These are phyloP conservation scores for Phytopythium boreale DNA, from an alignment of 352 stramenopile species.

Conservation along the genomic window DNA sequence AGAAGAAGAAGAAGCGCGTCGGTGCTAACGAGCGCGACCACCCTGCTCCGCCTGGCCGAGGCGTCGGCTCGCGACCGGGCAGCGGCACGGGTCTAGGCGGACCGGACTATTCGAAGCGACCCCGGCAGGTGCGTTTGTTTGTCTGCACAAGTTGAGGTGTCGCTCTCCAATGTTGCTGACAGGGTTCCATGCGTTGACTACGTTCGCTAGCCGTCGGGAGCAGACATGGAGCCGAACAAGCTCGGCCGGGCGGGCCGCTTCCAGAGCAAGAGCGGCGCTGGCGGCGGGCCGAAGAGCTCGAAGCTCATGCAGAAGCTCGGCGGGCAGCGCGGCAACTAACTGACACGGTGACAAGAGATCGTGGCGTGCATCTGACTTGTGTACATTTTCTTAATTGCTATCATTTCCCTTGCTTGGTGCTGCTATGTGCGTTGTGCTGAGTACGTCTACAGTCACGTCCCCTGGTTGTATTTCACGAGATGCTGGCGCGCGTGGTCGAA, in stretches of 20 bases:
- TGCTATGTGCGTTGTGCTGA: no score
- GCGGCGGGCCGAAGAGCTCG: conserved; percentile 28
- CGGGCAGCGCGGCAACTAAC: conserved; percentile 14
- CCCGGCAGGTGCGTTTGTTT: conserved; percentile 39
- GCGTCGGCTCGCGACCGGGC: conserved; percentile 9
- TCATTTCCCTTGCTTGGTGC: neutral
- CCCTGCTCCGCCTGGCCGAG: conserved; percentile 5
- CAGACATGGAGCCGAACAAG: conserved; percentile 60
- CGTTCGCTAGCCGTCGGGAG: conserved; percentile 9
- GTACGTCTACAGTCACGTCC: no score
- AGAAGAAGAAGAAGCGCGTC: conserved; percentile 23
- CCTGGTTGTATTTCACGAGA: conserved; percentile 14
- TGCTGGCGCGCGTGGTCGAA: conserved; percentile 14
- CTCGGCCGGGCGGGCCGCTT: conserved; percentile 35
- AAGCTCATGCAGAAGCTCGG: conserved; percentile 81
- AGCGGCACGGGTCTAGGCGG: conserved; percentile 9
- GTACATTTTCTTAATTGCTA: neutral
- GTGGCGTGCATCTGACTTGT: neutral
- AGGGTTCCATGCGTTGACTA: neutral
- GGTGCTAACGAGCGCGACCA: conserved; percentile 16
- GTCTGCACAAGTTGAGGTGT: neutral
- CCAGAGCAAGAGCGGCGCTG: conserved; percentile 28
- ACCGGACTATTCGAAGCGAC: conserved; percentile 47
- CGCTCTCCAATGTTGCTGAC: neutral
- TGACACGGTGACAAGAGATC: neutral